These are phyloP conservation scores for Spencermartinsiella europaea DNA, from an alignment of 805 yeast genomes.

Conservation along the genomic window DNA sequence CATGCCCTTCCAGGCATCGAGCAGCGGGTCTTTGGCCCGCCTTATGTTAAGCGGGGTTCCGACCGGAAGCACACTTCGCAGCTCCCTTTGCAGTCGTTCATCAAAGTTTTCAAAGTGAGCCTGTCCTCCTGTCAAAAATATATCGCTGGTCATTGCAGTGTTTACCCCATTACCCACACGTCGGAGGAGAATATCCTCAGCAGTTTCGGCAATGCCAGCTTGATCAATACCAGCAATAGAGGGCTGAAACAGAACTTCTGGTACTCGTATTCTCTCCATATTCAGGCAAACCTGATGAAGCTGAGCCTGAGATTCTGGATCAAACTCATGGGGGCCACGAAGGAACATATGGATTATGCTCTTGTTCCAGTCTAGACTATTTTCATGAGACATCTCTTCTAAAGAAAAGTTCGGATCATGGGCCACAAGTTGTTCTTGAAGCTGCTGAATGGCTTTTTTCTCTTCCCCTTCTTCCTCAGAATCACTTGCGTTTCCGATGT, in stretches of 20 bases:
- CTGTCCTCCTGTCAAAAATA: constrained; percentile 85
- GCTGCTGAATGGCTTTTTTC: constrained; percentile 27
- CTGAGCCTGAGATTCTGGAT: constrained; percentile 76
- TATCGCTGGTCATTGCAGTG: constrained; percentile 46
- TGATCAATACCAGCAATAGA: constrained; percentile 92
- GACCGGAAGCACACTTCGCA: constrained; percentile 64
- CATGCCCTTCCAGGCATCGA: constrained; percentile 96
- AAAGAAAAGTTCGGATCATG: constrained; percentile 80
- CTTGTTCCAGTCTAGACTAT: constrained; percentile 78
- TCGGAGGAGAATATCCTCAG: constrained; percentile 58
- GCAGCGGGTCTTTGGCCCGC: constrained; percentile 58
- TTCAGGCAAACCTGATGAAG: constrained; percentile 88
- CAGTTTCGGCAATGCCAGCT: constrained; percentile 82
- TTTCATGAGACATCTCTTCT: constrained; percentile 61
- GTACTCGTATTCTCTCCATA: constrained; percentile 84
- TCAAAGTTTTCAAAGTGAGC: constrained; percentile 60
- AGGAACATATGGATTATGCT: constrained; percentile 75
- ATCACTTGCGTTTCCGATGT: constrained; percentile 68
- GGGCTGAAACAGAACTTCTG: constrained; percentile 91
- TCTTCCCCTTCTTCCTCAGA: constrained; percentile 79
- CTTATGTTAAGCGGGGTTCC: constrained; percentile 57
- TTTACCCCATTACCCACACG: constrained; percentile 50
- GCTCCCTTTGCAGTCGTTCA: constrained; percentile 63
- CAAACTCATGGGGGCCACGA: constrained; percentile 85
- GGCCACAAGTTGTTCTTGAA: constrained; percentile 74